These are phyloP conservation scores for Arachis stenosperma DNA, from an alignment of 306 rosid species.

Conservation along the genomic window DNA sequence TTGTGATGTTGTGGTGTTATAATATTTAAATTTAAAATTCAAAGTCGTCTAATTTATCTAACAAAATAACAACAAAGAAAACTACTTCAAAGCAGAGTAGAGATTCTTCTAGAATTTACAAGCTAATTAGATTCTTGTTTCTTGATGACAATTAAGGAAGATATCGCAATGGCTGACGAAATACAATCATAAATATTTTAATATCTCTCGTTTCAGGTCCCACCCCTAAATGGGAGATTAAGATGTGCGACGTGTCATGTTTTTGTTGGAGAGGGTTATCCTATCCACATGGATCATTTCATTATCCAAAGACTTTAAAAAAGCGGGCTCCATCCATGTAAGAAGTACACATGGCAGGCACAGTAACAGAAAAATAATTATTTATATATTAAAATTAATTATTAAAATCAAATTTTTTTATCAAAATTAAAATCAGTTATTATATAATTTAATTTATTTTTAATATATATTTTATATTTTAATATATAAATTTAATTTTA, in stretches of 20 bases:
- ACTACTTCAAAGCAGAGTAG: not conserved
- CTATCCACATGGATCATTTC: not conserved
- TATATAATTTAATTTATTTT: no score
- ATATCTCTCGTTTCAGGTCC: constrained; percentile 2
- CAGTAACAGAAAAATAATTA: not conserved
- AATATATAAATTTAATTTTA: no score
- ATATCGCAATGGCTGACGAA: not conserved
- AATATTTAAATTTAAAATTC: no score
- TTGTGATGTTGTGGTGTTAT: no score
- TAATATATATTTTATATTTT: no score
- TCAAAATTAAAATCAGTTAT: no score
- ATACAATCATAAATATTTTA: not conserved
- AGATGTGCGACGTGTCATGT: not conserved
- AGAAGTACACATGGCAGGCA: not conserved
- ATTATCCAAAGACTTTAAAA: not conserved
- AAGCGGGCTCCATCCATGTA: not conserved
- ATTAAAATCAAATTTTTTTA: no score
- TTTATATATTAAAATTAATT: no score
- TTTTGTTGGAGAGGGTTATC: constrained; percentile 4
- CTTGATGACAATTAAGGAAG: no score
- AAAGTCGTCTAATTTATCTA: no score
- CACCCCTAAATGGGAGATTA: not conserved
- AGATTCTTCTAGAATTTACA: constrained; percentile 1
- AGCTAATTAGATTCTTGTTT: not conserved
- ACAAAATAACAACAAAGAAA: no score